These are phyloP conservation scores for Cryphonectria carpinicola DNA, from an alignment of 2,329 filamentous ascomycete genomes.

Conservation along the genomic window DNA sequence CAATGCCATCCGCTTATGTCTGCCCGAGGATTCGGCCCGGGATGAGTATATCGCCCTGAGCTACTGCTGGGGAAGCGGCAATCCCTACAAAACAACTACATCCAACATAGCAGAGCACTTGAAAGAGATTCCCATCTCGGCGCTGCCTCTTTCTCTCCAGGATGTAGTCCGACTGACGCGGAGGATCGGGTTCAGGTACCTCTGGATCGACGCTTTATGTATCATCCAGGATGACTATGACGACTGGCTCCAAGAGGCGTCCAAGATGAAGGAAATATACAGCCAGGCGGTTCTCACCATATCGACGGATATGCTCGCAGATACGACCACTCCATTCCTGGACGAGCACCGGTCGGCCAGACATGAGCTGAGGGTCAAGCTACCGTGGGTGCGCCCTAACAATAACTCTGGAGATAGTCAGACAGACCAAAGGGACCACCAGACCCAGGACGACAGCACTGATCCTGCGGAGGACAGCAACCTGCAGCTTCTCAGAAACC, in stretches of 20 bases:
- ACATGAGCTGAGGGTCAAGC: slow-evolving; percentile 1
- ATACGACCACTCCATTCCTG: neutral
- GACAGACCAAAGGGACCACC: neutral
- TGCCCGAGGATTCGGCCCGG: neutral
- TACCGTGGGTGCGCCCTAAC: neutral
- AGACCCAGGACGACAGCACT: neutral
- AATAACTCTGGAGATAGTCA: neutral
- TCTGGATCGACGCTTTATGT: slow-evolving; percentile 17
- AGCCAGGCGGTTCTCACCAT: slow-evolving; percentile 8
- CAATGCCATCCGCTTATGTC: neutral
- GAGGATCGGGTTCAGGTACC: slow-evolving; percentile 9
- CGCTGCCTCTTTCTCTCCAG: slow-evolving; percentile 3
- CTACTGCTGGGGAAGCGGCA: slow-evolving; percentile 17
- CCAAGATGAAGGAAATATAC: slow-evolving; percentile 16
- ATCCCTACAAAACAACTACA: neutral
- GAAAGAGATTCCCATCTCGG: neutral
- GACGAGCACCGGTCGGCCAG: neutral
- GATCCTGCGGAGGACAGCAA: neutral
- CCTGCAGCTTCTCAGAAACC: neutral
- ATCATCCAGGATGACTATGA: slow-evolving; percentile 17
- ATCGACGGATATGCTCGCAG: slow-evolving; percentile 9
- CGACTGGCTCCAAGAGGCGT: slow-evolving; percentile 15
- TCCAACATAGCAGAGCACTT: neutral
- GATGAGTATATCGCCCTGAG: slow-evolving; percentile 2
- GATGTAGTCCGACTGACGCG: neutral